Conservation (phyloP, 2,329 filamentous ascomycete genomes). For the Hymenoscyphus fraxineus region DNA sequence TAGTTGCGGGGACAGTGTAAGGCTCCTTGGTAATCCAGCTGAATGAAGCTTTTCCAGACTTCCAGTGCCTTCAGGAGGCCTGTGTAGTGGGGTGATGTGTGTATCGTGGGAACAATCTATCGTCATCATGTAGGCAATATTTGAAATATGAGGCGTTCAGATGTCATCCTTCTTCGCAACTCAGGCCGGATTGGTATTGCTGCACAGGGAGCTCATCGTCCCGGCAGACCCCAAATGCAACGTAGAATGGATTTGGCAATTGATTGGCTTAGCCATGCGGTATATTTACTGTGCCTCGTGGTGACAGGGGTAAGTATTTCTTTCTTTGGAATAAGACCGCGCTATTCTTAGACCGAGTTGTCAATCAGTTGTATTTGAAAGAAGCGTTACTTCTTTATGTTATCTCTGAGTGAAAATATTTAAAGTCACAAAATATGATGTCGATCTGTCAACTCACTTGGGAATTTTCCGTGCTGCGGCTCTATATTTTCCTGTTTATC, state of each 20-base stretch:
- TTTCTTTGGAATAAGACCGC: neutral
- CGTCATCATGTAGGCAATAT: constrained; percentile 1
- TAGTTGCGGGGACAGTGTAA: neutral
- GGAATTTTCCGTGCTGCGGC: neutral
- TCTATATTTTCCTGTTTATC: neutral
- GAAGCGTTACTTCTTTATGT: neutral
- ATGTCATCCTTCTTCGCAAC: neutral
- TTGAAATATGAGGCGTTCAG: neutral
- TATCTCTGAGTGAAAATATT: neutral
- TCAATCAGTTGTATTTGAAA: neutral
- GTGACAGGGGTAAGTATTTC: neutral
- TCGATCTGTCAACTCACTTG: neutral
- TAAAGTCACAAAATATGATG: neutral
- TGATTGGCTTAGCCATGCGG: neutral
- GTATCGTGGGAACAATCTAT: neutral
- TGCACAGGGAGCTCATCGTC: neutral
- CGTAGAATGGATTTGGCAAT: neutral
- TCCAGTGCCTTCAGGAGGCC: neutral
- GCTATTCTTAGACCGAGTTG: neutral
- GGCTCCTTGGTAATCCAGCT: neutral
- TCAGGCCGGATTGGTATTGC: neutral
- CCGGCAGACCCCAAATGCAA: neutral
- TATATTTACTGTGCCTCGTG: neutral
- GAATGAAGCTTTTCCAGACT: constrained; percentile 1
- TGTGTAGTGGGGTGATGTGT: neutral